Base-by-base conservation (phyloP, 2,329 filamentous ascomycete genomes). In the Hypoxylon sp. region DNA sequence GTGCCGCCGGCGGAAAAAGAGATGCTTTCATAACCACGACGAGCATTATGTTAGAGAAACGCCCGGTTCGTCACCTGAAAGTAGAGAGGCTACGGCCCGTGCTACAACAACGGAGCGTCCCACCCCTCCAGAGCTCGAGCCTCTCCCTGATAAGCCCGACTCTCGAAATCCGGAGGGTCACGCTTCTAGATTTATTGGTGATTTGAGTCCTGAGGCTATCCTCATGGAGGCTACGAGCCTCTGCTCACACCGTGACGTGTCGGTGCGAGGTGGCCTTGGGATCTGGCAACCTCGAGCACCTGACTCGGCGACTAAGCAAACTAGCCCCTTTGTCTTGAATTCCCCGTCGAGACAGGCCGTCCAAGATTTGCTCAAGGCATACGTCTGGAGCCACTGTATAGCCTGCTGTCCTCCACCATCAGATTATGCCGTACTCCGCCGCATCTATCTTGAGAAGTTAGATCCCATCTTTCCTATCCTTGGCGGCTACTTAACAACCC, bases 191-290 rank as follows among this genome's bases (percentile, higher is more conserved):
- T 89, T 88, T 60, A 83, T 89, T 38, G 86, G 87, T 17, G 87
- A 89, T 71, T 72, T 88, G 28, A 89, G 87, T 69, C 87, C 87
- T 1, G 87, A 89, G 74, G 84, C 84, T 63, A 85, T 89, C 74
- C 87, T 90, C 61, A 80, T 87, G 70, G 85, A 88, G 69, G 86
- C 85, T 1, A 85, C 85, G 1, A 81, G 79, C 60, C 78, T 81
- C 23, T 76, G 76, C 49, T 75, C 78, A 14, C 74, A 72, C 23
- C 79, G 77, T 23, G 78, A 78, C 14, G 75, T 75, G 10, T 83
- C 85, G 0, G 81, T 84, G 51, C 83, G 83, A 32, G 84, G 85
- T 51, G 86, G 86, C 43, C 81, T 88, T 0, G 87, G 87, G 5
- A 83, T 89, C 17, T 89, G 86, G 85, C 80, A 87, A 13, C 78